A percentile compares a stretch with the other conserved stretches of the same genome.
phyloP scores from a whole-genome alignment of 2,329 filamentous ascomycete genomes.

The Myriosclerotinia scirpicola region DNA sequence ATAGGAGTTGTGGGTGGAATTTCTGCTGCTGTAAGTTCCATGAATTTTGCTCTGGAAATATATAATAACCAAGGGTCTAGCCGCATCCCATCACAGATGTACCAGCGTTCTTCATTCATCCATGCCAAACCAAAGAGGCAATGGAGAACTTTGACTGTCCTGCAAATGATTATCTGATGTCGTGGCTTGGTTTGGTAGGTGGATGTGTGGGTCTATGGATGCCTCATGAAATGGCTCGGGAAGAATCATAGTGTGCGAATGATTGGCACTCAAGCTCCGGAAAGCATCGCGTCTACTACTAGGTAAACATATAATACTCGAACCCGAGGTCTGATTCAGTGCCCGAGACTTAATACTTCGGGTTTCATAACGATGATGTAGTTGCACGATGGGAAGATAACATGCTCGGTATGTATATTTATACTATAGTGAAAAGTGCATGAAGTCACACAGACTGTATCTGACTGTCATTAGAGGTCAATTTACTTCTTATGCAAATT shows the following conservation, averaged over 20 bases:
- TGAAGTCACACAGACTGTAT: conserved; percentile 24
- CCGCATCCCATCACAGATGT: conserved; percentile 74
- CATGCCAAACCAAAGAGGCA: conserved; percentile 82
- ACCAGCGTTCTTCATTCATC: conserved; percentile 88
- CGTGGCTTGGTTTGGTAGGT: conserved; percentile 89
- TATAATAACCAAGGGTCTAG: conserved; percentile 29
- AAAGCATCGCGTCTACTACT: background rate
- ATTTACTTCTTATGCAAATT: conserved; percentile 13
- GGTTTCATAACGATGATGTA: background rate
- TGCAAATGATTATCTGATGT: conserved; percentile 71
- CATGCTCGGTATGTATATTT: conserved; percentile 4
- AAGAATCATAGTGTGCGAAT: conserved; percentile 4
- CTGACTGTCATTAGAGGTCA: conserved; percentile 16
- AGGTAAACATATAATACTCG: background rate
- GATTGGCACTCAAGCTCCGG: background rate
- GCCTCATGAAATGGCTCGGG: conserved; percentile 62
- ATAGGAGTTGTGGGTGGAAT: conserved; percentile 70
- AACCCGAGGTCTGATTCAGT: background rate
- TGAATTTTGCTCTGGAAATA: background rate
- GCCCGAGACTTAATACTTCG: background rate
- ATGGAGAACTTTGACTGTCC: conserved; percentile 64
- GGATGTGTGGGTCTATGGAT: conserved; percentile 76
- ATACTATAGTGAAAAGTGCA: background rate
- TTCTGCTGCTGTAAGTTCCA: conserved; percentile 69
- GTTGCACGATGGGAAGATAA: background rate